phyloP scores from a whole-genome alignment of 176 grass and related monocot genomes.

The Aegilops umbellulata region DNA sequence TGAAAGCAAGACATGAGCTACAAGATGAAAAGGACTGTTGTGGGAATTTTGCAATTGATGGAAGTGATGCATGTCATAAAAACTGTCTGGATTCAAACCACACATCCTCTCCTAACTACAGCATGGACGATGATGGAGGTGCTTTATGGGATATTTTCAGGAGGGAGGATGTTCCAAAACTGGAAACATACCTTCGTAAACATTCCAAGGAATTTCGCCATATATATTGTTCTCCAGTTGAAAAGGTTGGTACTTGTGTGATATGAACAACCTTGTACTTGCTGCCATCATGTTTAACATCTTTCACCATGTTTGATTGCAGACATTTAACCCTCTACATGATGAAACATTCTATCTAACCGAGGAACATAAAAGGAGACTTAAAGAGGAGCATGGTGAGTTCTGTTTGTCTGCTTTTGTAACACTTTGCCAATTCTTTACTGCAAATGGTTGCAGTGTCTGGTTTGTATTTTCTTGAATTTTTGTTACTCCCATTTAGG shows the following conservation, averaged over 20 bases:
- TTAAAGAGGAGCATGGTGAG: slow-evolving; percentile 77
- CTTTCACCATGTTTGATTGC: slow-evolving; percentile 25
- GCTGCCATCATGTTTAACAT: slow-evolving; percentile 4
- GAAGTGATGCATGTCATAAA: slow-evolving; percentile 24
- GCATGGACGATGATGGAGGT: slow-evolving; percentile 32
- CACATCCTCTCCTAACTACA: slow-evolving; percentile 18
- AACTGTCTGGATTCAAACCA: slow-evolving; percentile 22
- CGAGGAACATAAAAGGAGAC: slow-evolving; percentile 57
- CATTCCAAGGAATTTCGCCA: slow-evolving; percentile 76
- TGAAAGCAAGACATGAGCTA: slow-evolving; percentile 45
- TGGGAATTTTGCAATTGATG: slow-evolving; percentile 23
- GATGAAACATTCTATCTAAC: slow-evolving; percentile 77
- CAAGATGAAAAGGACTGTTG: slow-evolving; percentile 39
- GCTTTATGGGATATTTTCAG: slow-evolving; percentile 88
- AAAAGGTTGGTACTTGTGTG: slow-evolving; percentile 45
- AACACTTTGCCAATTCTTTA: background rate
- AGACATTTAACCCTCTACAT: slow-evolving; percentile 72
- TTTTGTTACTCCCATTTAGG: slow-evolving; percentile 35
- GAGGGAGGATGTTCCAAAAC: slow-evolving; percentile 53
- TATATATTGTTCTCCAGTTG: slow-evolving; percentile 54
- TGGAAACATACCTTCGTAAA: slow-evolving; percentile 48
- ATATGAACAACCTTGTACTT: background rate
- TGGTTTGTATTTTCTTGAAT: background rate
- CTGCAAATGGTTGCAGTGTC: background rate
- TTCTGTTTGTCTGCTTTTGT: slow-evolving; percentile 13